These are phyloP conservation scores for Clavispora carvajalis DNA, from an alignment of 805 yeast genomes.

Conservation along the genomic window DNA sequence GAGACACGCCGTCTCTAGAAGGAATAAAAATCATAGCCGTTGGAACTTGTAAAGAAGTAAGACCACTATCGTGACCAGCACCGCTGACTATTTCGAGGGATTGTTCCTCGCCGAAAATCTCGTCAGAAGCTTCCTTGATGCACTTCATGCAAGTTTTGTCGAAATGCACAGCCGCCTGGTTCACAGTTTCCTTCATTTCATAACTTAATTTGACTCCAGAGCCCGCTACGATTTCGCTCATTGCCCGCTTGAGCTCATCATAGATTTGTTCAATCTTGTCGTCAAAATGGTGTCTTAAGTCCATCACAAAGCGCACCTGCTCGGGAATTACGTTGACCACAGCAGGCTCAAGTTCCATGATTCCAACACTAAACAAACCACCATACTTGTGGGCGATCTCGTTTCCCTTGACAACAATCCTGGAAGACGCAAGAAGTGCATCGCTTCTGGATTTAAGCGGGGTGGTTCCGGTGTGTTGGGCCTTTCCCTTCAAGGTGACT, in stretches of 20 bases:
- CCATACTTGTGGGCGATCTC: slow-evolving; percentile 47
- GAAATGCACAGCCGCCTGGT: slow-evolving; percentile 55
- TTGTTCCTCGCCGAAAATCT: slow-evolving; percentile 41
- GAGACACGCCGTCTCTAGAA: slow-evolving; percentile 59
- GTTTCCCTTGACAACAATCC: slow-evolving; percentile 50
- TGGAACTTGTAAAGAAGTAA: slow-evolving; percentile 51
- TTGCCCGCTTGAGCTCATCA: slow-evolving; percentile 32
- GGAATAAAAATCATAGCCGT: slow-evolving; percentile 76
- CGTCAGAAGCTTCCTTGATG: slow-evolving; percentile 48
- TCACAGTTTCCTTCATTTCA: slow-evolving; percentile 40
- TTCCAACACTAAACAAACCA: slow-evolving; percentile 59
- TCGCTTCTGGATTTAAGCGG: slow-evolving; percentile 59
- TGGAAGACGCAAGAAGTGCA: slow-evolving; percentile 54
- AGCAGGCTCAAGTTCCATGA: slow-evolving; percentile 51
- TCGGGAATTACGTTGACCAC: slow-evolving; percentile 67
- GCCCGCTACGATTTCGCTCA: slow-evolving; percentile 29
- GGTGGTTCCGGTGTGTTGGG: slow-evolving; percentile 73
- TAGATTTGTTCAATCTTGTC: slow-evolving; percentile 33
- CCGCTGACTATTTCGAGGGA: slow-evolving; percentile 53
- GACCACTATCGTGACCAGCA: slow-evolving; percentile 72
- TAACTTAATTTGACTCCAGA: slow-evolving; percentile 30
- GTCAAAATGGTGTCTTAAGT: slow-evolving; percentile 52
- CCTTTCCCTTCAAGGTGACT: slow-evolving; percentile 53
- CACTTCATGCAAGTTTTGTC: slow-evolving; percentile 46
- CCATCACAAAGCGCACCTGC: slow-evolving; percentile 53